Evolutionary conservation across 768 basidiomycete genomes (phyloP).

Genomic region (Lentinula detonsa): DNA sequence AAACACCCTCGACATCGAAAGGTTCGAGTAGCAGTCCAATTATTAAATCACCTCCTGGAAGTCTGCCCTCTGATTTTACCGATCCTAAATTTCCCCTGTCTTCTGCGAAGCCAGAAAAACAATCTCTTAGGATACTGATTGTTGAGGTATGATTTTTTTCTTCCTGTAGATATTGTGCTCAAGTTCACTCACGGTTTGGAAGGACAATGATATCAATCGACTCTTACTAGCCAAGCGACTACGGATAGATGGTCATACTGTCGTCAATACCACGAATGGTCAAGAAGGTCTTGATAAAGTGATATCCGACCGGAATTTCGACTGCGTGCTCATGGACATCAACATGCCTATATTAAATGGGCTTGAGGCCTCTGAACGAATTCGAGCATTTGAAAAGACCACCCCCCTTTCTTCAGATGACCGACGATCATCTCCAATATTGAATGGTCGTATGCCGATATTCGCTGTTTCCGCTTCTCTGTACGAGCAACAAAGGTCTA

Average conservation of each 20-base stretch:
- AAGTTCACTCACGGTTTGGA: not conserved
- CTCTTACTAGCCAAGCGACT: slow-evolving; percentile 66
- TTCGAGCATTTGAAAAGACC: slow-evolving; percentile 52
- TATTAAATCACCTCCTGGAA: not conserved
- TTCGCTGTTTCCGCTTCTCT: slow-evolving; percentile 80
- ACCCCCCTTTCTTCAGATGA: not conserved
- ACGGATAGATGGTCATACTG: slow-evolving; percentile 56
- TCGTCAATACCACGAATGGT: slow-evolving; percentile 65
- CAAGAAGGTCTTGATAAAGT: slow-evolving; percentile 67
- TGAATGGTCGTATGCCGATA: slow-evolving; percentile 69
- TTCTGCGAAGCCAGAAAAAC: slow-evolving; percentile 5
- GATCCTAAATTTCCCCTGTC: not conserved
- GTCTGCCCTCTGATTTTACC: not conserved
- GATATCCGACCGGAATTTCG: slow-evolving; percentile 52
- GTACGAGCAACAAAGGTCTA: slow-evolving; percentile 46
- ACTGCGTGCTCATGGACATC: slow-evolving; percentile 79
- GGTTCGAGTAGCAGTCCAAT: not conserved
- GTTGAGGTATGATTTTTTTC: slow-evolving; percentile 48
- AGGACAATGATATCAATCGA: slow-evolving; percentile 75
- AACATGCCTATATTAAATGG: slow-evolving; percentile 83
- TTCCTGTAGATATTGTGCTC: not conserved
- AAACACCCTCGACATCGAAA: slow-evolving; percentile 5
- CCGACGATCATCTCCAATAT: slow-evolving; percentile 32
- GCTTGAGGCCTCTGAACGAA: slow-evolving; percentile 59
- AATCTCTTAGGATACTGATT: slow-evolving; percentile 45